phyloP scores from a whole-genome alignment of 2,329 filamentous ascomycete genomes.

The Microsporum audouinii region DNA sequence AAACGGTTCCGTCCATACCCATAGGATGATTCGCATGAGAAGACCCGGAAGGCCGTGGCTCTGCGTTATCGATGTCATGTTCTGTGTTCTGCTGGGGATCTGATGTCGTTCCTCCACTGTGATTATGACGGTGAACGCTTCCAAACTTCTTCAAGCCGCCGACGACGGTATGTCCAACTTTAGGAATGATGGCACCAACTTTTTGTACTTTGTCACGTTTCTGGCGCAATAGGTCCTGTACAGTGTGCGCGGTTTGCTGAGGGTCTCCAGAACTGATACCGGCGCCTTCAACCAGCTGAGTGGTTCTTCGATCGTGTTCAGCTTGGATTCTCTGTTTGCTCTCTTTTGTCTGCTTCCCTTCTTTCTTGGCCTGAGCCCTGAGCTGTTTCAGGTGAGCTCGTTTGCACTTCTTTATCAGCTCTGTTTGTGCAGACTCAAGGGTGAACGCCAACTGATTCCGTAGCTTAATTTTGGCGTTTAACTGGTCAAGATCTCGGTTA shows the following conservation, averaged over 20 bases:
- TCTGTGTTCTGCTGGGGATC: slow-evolving; percentile 7
- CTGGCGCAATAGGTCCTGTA: slow-evolving; percentile 18
- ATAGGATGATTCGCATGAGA: slow-evolving; percentile 5
- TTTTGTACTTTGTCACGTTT: slow-evolving; percentile 36
- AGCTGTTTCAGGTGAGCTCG: slow-evolving; percentile 63
- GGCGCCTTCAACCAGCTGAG: slow-evolving; percentile 35
- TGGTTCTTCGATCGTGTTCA: slow-evolving; percentile 39
- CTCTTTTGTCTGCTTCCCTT: slow-evolving; percentile 36
- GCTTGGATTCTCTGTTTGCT: slow-evolving; percentile 38
- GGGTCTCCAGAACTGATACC: slow-evolving; percentile 48
- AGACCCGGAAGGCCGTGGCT: not conserved
- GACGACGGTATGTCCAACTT: slow-evolving; percentile 36
- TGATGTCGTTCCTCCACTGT: slow-evolving; percentile 5
- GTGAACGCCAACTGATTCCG: slow-evolving; percentile 58
- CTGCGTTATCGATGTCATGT: not conserved
- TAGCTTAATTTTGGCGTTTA: slow-evolving; percentile 71
- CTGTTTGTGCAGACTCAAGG: slow-evolving; percentile 73
- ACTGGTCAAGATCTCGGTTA: slow-evolving; percentile 73
- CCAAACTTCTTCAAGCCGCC: slow-evolving; percentile 33
- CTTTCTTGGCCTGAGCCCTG: slow-evolving; percentile 51
- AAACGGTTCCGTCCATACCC: slow-evolving; percentile 12
- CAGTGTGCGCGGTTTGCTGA: slow-evolving; percentile 42
- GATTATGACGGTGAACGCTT: slow-evolving; percentile 17
- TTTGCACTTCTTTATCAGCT: slow-evolving; percentile 68
- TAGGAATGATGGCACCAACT: slow-evolving; percentile 39